Conservation (phyloP, 495 filamentous ascomycete genomes). For the Cetradonia linearis region DNA sequence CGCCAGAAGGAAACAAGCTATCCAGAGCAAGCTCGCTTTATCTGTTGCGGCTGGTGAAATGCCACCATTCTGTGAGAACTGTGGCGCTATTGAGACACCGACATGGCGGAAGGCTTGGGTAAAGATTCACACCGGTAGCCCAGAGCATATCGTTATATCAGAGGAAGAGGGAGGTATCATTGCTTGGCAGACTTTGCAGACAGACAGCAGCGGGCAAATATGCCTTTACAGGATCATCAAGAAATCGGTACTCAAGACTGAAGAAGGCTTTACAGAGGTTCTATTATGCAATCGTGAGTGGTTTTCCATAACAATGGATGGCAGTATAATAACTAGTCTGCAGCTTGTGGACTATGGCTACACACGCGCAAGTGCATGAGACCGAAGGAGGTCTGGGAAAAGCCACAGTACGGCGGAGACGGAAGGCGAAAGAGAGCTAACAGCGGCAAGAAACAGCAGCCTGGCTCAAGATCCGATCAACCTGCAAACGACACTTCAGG, state of each 20-base stretch:
- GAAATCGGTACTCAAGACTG: conserved; percentile 58
- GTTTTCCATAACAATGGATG: neutral
- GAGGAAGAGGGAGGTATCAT: conserved; percentile 56
- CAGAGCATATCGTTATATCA: conserved; percentile 52
- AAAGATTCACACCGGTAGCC: conserved; percentile 52
- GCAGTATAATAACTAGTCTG: conserved; percentile 23
- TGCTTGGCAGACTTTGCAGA: conserved; percentile 52
- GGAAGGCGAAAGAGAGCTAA: conserved; percentile 38
- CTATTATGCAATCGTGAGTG: conserved; percentile 81
- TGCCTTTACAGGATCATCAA: conserved; percentile 62
- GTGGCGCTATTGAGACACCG: conserved; percentile 86
- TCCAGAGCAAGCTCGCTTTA: conserved; percentile 53
- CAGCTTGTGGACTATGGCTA: conserved; percentile 87
- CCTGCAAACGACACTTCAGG: conserved; percentile 7
- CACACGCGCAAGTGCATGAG: conserved; percentile 77
- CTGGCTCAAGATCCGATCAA: conserved; percentile 9
- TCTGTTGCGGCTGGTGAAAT: conserved; percentile 61
- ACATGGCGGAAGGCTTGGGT: conserved; percentile 88
- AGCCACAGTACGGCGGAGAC: conserved; percentile 36
- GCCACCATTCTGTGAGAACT: conserved; percentile 82
- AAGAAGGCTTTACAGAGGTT: conserved; percentile 55
- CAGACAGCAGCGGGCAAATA: conserved; percentile 47
- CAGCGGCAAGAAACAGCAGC: conserved; percentile 18
- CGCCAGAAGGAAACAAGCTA: conserved; percentile 43
- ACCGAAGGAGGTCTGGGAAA: conserved; percentile 73